Percentiles rank a stretch among this genome's conserved stretches.
phyloP scores from a whole-genome alignment of 2,329 filamentous ascomycete species.

The Botrytis squamosa region DNA sequence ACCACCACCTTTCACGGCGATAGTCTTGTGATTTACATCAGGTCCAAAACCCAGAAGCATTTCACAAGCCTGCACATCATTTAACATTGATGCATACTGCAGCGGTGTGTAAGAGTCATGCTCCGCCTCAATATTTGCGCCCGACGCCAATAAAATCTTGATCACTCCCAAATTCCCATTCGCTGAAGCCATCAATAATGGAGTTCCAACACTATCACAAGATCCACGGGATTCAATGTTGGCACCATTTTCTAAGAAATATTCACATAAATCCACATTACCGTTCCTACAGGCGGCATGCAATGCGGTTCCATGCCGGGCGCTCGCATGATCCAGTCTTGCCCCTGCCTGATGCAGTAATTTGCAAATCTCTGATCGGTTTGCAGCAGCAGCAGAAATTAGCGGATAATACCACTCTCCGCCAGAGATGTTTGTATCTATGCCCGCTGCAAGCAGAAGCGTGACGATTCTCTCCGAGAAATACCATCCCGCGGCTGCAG shows the following conservation, averaged over 20 bases:
- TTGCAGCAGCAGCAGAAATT: not conserved
- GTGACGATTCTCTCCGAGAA: not conserved
- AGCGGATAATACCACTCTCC: no score
- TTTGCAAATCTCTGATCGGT: not conserved
- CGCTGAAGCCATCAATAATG: not conserved
- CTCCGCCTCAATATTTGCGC: not conserved
- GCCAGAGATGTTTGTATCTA: no score
- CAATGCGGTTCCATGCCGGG: not conserved
- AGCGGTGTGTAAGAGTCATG: not conserved
- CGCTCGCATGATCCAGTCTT: no score
- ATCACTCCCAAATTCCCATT: not conserved
- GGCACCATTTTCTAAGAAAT: not conserved
- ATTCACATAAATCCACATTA: not conserved
- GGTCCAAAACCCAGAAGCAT: not conserved
- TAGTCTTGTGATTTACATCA: not conserved
- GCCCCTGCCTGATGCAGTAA: not conserved
- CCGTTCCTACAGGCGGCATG: not conserved
- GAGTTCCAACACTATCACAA: no score
- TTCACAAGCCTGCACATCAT: not conserved
- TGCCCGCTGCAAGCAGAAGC: not conserved
- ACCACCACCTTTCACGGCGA: no score
- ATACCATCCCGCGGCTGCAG: not conserved
- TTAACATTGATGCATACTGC: not conserved
- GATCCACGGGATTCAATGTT: not conserved
- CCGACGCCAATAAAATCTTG: not conserved